phyloP scores from a whole-genome alignment of 163 green algal genomes.

The Coccomyxa subellipsoidea region DNA sequence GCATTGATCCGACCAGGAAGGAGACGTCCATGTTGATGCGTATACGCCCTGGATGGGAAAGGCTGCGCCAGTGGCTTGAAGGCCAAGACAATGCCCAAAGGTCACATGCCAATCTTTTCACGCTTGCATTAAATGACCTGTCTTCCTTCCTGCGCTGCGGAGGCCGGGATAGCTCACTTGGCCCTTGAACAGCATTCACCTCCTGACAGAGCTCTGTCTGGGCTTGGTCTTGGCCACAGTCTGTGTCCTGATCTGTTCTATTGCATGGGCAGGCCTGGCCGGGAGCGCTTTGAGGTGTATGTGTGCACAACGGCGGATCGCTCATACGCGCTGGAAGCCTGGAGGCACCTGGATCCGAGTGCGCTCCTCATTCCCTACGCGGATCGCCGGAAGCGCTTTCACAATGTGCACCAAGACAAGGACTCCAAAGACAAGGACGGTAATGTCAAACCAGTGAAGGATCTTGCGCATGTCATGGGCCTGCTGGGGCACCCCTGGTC shows the following conservation, averaged over 20 bases:
- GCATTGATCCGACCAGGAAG: slow-evolving; percentile 60
- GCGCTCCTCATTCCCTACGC: slow-evolving; percentile 8
- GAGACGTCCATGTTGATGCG: slow-evolving; percentile 77
- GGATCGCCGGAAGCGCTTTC: neutral
- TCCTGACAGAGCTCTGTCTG: too few species aligned
- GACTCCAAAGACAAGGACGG: too few species aligned
- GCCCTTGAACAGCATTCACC: too few species aligned
- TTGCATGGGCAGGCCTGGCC: neutral
- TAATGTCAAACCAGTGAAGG: neutral
- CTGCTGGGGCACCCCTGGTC: neutral
- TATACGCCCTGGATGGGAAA: slow-evolving; percentile 62
- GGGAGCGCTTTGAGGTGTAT: slow-evolving; percentile 66
- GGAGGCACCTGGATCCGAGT: slow-evolving; percentile 73
- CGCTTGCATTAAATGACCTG: too few species aligned
- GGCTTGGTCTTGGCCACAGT: too few species aligned
- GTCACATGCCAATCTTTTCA: neutral
- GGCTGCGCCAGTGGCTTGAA: slow-evolving; percentile 28
- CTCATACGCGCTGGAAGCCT: slow-evolving; percentile 83
- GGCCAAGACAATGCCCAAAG: neutral
- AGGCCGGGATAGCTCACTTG: neutral
- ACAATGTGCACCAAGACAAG: neutral
- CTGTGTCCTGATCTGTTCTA: too few species aligned
- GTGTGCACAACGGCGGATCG: slow-evolving; percentile 84
- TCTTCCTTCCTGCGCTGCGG: too few species aligned
- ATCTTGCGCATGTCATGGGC: slow-evolving; percentile 4